Percentiles rank a stretch among this genome's conserved stretches.
Evolutionary conservation across 2,329 filamentous ascomycete genomes (phyloP).

Genomic region (Lasiodiplodia hormozganensis): DNA sequence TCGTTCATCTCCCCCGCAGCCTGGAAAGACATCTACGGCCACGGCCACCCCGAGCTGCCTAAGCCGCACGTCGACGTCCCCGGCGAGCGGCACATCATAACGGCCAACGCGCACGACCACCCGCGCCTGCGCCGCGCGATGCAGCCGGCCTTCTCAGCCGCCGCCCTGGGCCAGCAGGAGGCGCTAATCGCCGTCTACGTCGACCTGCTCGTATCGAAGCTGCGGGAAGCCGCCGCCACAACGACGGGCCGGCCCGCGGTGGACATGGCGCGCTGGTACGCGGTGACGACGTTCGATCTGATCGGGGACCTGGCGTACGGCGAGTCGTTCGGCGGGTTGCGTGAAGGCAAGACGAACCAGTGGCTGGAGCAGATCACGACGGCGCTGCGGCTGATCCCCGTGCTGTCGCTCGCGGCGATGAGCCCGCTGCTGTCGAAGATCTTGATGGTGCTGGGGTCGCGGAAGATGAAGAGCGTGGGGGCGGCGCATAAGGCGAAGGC

Average conservation of each 20-base stretch:
- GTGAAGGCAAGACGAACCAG: constrained; percentile 34
- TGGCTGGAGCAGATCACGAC: constrained; percentile 37
- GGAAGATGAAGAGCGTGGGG: no score
- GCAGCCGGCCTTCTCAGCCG: constrained; percentile 49
- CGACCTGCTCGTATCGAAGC: constrained; percentile 46
- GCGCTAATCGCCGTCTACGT: constrained; percentile 49
- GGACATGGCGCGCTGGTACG: constrained; percentile 33
- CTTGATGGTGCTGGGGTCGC: not conserved
- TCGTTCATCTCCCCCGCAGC: constrained; percentile 19
- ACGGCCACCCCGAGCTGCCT: constrained; percentile 10
- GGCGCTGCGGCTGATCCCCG: not conserved
- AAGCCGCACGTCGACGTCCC: not conserved
- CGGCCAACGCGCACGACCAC: constrained; percentile 36
- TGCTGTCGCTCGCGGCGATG: no score
- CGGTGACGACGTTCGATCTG: constrained; percentile 43
- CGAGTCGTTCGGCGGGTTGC: constrained; percentile 34
- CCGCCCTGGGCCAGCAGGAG: constrained; percentile 49
- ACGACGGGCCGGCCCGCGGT: constrained; percentile 36
- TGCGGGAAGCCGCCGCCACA: constrained; percentile 39
- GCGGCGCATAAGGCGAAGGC: no score
- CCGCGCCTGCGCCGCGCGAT: constrained; percentile 47
- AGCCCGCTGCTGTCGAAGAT: not conserved
- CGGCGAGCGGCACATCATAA: not conserved
- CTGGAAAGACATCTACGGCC: constrained; percentile 30
- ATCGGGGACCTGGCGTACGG: constrained; percentile 42